These are phyloP conservation scores for Agrocybe pediades DNA, from an alignment of 768 basidiomycete genomes.

Conservation along the genomic window DNA sequence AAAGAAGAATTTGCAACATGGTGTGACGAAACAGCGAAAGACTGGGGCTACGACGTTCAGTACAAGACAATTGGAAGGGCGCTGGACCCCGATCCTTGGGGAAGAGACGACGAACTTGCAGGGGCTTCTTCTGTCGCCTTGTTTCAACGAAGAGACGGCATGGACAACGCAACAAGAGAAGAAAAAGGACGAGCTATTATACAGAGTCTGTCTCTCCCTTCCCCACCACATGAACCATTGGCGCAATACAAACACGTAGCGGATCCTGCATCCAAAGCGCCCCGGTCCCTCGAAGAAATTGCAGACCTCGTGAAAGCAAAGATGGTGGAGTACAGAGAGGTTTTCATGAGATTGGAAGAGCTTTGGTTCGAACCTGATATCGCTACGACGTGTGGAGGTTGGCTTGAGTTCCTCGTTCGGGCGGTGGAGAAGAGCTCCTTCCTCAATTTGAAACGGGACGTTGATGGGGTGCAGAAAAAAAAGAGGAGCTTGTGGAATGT, in stretches of 20 bases:
- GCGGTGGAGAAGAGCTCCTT: conserved; percentile 45
- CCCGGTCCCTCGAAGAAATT: conserved; percentile 47
- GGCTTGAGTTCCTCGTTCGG: conserved; percentile 54
- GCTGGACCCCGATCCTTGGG: conserved; percentile 67
- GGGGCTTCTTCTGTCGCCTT: conserved; percentile 69
- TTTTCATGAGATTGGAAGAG: conserved; percentile 49
- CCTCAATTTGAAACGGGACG: conserved; percentile 38
- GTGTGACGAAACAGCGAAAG: conserved; percentile 55
- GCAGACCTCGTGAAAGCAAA: conserved; percentile 46
- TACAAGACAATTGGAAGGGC: conserved; percentile 61
- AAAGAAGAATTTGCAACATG: conserved; percentile 67
- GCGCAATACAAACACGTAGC: conserved; percentile 50
- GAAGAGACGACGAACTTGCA: conserved; percentile 62
- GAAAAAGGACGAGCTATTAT: conserved; percentile 37
- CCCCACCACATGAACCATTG: conserved; percentile 46
- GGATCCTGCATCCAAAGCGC: conserved; percentile 47
- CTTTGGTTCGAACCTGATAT: conserved; percentile 53
- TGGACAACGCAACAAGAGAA: conserved; percentile 33
- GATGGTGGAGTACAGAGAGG: conserved; percentile 57
- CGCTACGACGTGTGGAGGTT: conserved; percentile 55
- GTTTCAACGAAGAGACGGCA: conserved; percentile 51
- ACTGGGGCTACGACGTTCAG: conserved; percentile 76
- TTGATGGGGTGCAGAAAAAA: conserved; percentile 31
- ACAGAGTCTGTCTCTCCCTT: conserved; percentile 21
- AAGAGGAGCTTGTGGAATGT: conserved; percentile 40